Evolutionary conservation across 139 green algal species (phyloP).

Genomic region (Coccomyxa sp.): DNA sequence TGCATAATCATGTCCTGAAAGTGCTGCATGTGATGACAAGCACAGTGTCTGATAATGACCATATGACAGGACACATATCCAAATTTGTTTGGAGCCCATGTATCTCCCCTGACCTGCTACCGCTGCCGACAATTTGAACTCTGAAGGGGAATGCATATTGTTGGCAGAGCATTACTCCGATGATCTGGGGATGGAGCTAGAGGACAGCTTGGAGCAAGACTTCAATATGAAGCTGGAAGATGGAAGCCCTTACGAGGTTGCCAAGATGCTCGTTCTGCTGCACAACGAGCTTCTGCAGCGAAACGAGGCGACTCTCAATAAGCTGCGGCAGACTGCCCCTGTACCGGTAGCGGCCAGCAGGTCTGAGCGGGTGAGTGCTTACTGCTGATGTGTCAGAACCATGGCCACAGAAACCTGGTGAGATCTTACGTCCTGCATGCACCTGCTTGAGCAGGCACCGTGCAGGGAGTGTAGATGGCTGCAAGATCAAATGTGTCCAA

Average conservation of each 20-base stretch:
- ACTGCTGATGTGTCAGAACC: not conserved
- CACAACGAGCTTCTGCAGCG: conserved; percentile 42
- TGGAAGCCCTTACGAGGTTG: conserved; percentile 50
- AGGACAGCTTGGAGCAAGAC: conserved; percentile 56
- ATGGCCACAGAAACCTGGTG: not conserved
- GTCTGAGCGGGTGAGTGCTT: not conserved
- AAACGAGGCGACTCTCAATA: conserved; percentile 36
- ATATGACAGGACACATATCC: not conserved
- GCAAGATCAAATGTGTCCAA: not conserved
- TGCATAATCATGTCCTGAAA: not conserved
- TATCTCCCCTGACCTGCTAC: too few species aligned
- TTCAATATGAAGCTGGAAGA: conserved; percentile 77
- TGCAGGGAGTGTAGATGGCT: not conserved
- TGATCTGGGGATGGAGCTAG: conserved; percentile 68
- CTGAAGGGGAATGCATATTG: not conserved
- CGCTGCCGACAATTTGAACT: not conserved
- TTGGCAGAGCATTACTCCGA: conserved; percentile 68
- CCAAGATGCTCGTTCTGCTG: conserved; percentile 43
- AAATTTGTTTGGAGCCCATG: not conserved
- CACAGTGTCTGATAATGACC: too few species aligned
- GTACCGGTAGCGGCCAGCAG: conserved; percentile 1
- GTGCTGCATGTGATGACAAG: not conserved
- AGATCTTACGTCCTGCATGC: not conserved
- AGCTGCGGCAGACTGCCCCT: conserved; percentile 9
- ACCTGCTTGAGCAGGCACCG: not conserved